Evolutionary conservation across 208 protist species (phyloP).

Genomic region (Acanthamoeba sp.): DNA sequence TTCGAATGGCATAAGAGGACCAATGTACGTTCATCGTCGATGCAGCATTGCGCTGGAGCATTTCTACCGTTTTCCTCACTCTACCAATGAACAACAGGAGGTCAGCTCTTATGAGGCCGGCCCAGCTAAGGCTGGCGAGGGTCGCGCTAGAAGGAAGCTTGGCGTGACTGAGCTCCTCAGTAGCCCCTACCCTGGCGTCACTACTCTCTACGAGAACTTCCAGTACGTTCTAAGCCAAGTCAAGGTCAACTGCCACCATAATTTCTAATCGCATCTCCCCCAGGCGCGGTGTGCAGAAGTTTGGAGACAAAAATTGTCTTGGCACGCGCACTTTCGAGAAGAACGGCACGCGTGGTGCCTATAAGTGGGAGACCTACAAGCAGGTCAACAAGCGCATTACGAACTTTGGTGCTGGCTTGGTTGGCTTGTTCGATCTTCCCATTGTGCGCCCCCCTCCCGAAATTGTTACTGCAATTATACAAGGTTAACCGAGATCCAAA

Average conservation of each 20-base stretch:
- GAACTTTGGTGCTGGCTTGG: constrained; percentile 67
- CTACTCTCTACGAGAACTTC: constrained; percentile 75
- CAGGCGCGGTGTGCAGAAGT: constrained; percentile 29
- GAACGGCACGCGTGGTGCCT: constrained; percentile 39
- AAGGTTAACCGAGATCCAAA: too few species aligned
- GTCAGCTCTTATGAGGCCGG: background rate
- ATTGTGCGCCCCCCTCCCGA: background rate
- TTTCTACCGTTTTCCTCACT: background rate
- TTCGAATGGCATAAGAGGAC: constrained; percentile 36
- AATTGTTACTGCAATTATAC: background rate
- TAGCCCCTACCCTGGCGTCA: constrained; percentile 48
- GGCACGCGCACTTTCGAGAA: constrained; percentile 63
- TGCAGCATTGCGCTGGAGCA: background rate
- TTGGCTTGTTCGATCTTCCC: constrained; percentile 30
- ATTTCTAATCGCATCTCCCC: background rate
- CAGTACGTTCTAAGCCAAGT: constrained; percentile 57
- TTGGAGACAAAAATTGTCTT: constrained; percentile 68
- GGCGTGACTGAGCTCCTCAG: constrained; percentile 8
- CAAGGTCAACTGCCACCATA: background rate
- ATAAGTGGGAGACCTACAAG: constrained; percentile 70
- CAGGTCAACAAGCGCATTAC: constrained; percentile 63
- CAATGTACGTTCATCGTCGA: constrained; percentile 20
- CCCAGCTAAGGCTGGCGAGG: background rate
- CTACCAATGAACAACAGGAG: background rate
- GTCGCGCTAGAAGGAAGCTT: background rate